These are phyloP conservation scores for Penicillium cinerascens DNA, from an alignment of 495 filamentous ascomycete species.

Conservation along the genomic window DNA sequence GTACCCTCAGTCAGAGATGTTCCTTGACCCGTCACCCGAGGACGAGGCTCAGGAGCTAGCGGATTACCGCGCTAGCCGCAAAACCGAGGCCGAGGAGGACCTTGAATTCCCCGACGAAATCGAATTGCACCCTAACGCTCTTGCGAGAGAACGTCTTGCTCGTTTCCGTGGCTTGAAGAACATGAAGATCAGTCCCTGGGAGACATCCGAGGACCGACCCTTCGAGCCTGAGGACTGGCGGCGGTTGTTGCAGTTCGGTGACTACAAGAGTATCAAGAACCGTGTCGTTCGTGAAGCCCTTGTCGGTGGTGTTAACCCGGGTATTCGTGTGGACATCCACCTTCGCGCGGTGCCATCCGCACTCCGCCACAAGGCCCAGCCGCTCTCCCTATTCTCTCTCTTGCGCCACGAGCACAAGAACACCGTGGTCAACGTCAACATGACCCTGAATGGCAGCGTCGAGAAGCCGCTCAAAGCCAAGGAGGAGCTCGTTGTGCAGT, in stretches of 20 bases:
- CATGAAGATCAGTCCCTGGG: constrained; percentile 79
- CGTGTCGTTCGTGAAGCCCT: constrained; percentile 73
- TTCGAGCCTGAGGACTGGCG: constrained; percentile 88
- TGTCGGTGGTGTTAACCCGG: constrained; percentile 77
- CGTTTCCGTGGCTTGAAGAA: constrained; percentile 89
- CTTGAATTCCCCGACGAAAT: constrained; percentile 96
- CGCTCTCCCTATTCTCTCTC: constrained; percentile 73
- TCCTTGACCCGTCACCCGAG: constrained; percentile 80
- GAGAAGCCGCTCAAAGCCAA: constrained; percentile 79
- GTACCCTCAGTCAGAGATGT: constrained; percentile 87
- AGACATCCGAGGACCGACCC: constrained; percentile 77
- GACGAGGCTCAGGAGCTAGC: constrained; percentile 77
- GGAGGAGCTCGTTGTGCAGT: constrained; percentile 83
- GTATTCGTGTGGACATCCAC: constrained; percentile 75
- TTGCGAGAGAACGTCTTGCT: constrained; percentile 78
- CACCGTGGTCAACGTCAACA: constrained; percentile 79
- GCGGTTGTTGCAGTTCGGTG: constrained; percentile 72
- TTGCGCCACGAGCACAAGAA: constrained; percentile 93
- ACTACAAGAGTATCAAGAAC: constrained; percentile 80
- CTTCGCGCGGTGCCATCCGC: constrained; percentile 67
- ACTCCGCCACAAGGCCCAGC: constrained; percentile 54
- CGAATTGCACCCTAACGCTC: constrained; percentile 82
- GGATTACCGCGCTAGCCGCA: constrained; percentile 72
- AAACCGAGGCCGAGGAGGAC: constrained; percentile 79
- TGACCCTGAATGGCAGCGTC: constrained; percentile 71